Evolutionary conservation across 257 asterid species (phyloP).

Genomic region (Gentiana straminea): DNA sequence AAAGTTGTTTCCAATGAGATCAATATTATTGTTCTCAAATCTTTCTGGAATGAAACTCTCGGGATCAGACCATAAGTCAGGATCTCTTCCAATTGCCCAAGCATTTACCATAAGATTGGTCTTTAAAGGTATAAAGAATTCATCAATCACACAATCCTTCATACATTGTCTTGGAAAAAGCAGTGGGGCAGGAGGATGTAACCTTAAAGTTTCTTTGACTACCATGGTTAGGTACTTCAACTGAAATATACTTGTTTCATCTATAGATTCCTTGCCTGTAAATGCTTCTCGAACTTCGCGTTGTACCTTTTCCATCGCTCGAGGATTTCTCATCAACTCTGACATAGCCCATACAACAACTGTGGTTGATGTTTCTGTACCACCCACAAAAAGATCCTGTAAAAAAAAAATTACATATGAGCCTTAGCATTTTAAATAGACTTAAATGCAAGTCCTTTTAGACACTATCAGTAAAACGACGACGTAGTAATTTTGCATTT

Average conservation of each 20-base stretch:
- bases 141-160: conserved; percentile 5
- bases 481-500: no score
- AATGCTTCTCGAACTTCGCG: not conserved
- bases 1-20: not conserved
- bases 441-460: not conserved
- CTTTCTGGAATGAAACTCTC: conserved; percentile 4
- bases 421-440: no score
- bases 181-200: not conserved
- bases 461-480: no score
- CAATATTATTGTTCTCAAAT: conserved; percentile 4
- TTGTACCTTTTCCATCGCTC: conserved; percentile 7
- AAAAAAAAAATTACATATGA: no score
- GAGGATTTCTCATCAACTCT: no score
- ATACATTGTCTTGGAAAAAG: not conserved
- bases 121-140: not conserved
- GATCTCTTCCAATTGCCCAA: conserved; percentile 5
- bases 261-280: not conserved
- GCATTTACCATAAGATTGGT: conserved; percentile 5
- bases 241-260: conserved; percentile 1
- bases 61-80: conserved; percentile 3
- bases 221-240: conserved; percentile 4
- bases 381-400: conserved; percentile 4
- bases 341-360: not conserved
- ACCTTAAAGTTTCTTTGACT: no score
- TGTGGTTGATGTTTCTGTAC: conserved; percentile 3